Conservation (phyloP, 2,329 filamentous ascomycete genomes). For the Alternaria postmessia region DNA sequence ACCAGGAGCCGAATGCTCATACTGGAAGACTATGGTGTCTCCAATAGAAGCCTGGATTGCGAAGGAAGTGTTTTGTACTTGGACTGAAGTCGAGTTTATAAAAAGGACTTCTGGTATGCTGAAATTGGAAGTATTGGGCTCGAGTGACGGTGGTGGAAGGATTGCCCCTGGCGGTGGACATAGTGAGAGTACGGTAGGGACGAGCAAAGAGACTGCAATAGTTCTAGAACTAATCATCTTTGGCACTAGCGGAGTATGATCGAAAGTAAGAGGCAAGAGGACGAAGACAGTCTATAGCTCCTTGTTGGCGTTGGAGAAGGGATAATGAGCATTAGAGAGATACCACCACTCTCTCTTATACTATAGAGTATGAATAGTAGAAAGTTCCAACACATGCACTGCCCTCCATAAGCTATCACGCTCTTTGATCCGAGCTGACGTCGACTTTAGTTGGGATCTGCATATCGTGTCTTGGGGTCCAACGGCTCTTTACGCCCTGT, state of each 20-base stretch:
- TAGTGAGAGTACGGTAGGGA: conserved; percentile 9
- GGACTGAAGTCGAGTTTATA: conserved; percentile 8
- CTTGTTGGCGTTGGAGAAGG: neutral
- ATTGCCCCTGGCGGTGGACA: conserved; percentile 35
- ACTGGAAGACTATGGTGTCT: conserved; percentile 22
- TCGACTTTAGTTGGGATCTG: conserved; percentile 1
- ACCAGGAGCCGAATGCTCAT: conserved; percentile 24
- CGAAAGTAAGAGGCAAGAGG: neutral
- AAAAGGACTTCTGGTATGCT: conserved; percentile 13
- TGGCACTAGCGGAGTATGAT: too few species aligned
- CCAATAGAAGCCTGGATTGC: conserved; percentile 35
- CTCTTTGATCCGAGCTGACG: conserved; percentile 2
- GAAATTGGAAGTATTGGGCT: conserved; percentile 6
- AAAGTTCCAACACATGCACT: neutral
- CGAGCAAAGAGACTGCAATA: neutral
- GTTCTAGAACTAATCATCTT: neutral
- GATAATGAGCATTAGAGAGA: neutral
- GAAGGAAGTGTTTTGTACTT: conserved; percentile 26
- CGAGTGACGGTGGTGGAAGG: conserved; percentile 29
- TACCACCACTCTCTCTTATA: conserved; percentile 4
- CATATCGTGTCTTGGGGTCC: neutral
- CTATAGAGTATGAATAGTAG: neutral
- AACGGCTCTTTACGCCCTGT: neutral
- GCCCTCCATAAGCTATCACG: neutral
- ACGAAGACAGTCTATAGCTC: neutral